Evolutionary conservation across 2,329 filamentous ascomycete genomes (phyloP), one percentile per base, ranked within the genome.

Genomic region (Hyphodiscus sp.): DNA sequence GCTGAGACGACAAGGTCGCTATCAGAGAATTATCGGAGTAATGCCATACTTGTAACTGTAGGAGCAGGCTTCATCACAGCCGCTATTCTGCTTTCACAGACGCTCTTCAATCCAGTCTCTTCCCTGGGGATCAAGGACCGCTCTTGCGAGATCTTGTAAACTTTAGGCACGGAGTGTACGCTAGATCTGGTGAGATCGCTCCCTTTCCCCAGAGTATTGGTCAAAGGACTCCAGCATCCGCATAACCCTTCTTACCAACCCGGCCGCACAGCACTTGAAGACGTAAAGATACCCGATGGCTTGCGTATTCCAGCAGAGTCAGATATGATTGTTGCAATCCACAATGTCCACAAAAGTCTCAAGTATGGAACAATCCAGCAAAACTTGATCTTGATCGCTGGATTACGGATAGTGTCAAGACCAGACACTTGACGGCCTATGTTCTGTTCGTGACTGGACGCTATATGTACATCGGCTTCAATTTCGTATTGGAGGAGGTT

Each of bases 41-140:
- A 20, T 1, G 55, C 56, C 11, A 60, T 74, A 2, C 62, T 74
- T 10, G 71, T 76, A 1, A 68, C 67, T 1, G 69, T 69, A 3
- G 74, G 64, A 10, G 75, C 75, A 10, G 75, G 75, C 2, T 77
- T 77, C 58, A 73, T 70, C 1, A 77, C 75, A 0, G 77, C 71
- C 1, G 70, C 70, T 3, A 20, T 70, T n/a, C 71, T 77, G 1
- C 69, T 77, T 2, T 74, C 73, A 9, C 77, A 74, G 74, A 62
- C 73, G 3, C 64, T 77, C 15, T 77, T 72, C 60, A 67, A 69
- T 2, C 65, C 76, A 10, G 67, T 69, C 13, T 67, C 66, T 1
- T 77, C 51, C 64, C 68, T 0, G 73, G 71, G 1, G 70, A 71
- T 59, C 74, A 77, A 54, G 73, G 72, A 2, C 65, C 68, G 3